Conservation (phyloP, 441 rosid species). For the Euphorbia celastroides region DNA sequence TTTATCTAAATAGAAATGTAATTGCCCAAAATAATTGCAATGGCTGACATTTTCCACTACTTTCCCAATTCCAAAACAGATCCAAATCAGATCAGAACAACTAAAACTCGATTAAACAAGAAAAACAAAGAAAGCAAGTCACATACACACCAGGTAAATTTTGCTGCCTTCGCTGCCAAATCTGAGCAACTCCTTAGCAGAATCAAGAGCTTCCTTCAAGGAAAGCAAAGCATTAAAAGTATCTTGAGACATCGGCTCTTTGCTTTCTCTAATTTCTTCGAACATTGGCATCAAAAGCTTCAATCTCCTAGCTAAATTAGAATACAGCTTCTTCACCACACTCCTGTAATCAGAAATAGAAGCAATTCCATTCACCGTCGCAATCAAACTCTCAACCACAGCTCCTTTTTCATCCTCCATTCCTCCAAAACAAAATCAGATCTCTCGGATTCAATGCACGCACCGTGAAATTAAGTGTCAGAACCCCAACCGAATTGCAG, state of each 20-base stretch:
- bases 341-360: conserved; percentile 45
- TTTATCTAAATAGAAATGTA: background rate
- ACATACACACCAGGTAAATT: conserved; percentile 72
- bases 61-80: conserved; percentile 28
- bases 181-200: conserved; percentile 64
- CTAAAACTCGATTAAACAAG: background rate
- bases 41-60: background rate
- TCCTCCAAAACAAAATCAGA: background rate
- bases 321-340: conserved; percentile 63
- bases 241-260: conserved; percentile 44
- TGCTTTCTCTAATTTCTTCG: conserved; percentile 74
- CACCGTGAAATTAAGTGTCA: background rate
- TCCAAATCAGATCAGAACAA: conserved; percentile 14
- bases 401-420: conserved; percentile 40
- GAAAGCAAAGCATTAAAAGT: conserved; percentile 39
- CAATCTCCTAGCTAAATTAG: conserved; percentile 63
- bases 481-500: background rate
- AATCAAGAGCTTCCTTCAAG: conserved; percentile 44
- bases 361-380: conserved; percentile 54
- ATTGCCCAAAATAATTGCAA: background rate
- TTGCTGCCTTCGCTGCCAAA: conserved; percentile 68
- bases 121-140: background rate
- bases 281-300: conserved; percentile 76
- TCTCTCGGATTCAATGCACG: conserved; percentile 9
- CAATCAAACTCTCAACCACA: conserved; percentile 48